These are phyloP conservation scores for Colletotrichum truncatum DNA, from an alignment of 2,329 filamentous ascomycete genomes.

Conservation along the genomic window DNA sequence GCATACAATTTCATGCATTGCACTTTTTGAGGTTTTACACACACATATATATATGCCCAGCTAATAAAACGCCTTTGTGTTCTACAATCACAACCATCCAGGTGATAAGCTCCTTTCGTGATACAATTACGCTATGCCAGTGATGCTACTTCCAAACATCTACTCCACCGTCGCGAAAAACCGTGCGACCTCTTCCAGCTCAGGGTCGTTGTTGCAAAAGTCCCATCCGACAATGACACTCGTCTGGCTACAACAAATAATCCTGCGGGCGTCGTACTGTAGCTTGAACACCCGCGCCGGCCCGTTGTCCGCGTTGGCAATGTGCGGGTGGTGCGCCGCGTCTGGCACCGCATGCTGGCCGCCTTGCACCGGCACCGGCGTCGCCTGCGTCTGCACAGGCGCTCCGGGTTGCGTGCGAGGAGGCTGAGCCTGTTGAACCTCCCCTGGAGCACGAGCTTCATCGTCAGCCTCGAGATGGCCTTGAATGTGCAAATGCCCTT, in stretches of 20 bases:
- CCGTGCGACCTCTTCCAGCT: slow-evolving; percentile 78
- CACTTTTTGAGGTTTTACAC: slow-evolving; percentile 7
- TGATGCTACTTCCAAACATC: slow-evolving; percentile 15
- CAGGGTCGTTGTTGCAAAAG: slow-evolving; percentile 87
- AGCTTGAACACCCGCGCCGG: slow-evolving; percentile 87
- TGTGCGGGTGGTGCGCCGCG: slow-evolving; percentile 53
- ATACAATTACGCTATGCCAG: slow-evolving; percentile 25
- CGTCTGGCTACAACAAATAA: slow-evolving; percentile 94
- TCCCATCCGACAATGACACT: slow-evolving; percentile 96
- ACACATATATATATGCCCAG: not conserved
- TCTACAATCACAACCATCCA: not conserved
- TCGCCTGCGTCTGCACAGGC: slow-evolving; percentile 28
- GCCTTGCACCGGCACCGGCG: slow-evolving; percentile 23
- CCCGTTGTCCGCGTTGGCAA: slow-evolving; percentile 54
- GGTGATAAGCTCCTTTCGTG: not conserved
- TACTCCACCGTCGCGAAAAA: slow-evolving; percentile 77
- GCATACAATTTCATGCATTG: not conserved
- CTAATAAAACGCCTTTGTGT: not conserved
- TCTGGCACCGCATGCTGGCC: slow-evolving; percentile 29
- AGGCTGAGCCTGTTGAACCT: not conserved
- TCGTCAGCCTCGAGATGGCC: slow-evolving; percentile 1
- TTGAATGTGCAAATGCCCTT: slow-evolving; percentile 24
- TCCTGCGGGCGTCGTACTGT: slow-evolving; percentile 92
- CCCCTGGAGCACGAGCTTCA: not conserved
- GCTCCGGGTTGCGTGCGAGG: slow-evolving; percentile 21